Evolutionary conservation across 1,284 basidiomycete genomes (phyloP).

Genomic region (Pholiota adiposa): DNA sequence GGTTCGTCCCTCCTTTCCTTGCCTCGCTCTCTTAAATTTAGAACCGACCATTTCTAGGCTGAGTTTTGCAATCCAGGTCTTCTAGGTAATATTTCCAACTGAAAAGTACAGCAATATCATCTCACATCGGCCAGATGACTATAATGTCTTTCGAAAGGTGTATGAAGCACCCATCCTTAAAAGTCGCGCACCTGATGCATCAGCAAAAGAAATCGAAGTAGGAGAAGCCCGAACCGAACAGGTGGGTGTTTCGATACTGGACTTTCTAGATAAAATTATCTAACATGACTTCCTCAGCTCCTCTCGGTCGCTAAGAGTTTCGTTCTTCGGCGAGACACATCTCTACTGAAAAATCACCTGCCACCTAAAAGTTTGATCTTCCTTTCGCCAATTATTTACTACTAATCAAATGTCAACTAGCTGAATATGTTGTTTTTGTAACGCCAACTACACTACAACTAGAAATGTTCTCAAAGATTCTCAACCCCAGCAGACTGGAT

Average conservation of each 20-base stretch:
- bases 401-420: conserved; percentile 42
- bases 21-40: background rate
- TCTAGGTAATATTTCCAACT: conserved; percentile 54
- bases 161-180: conserved; percentile 92
- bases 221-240: conserved; percentile 78
- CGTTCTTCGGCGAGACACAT: conserved; percentile 87
- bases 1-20: conserved; percentile 54
- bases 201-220: conserved; percentile 70
- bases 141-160: conserved; percentile 74
- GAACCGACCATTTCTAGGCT: conserved; percentile 49
- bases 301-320: conserved; percentile 82
- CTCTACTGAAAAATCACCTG: conserved; percentile 81
- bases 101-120: background rate
- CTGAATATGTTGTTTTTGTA: conserved; percentile 94
- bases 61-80: conserved; percentile 95
- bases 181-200: conserved; percentile 81
- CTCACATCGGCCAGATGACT: conserved; percentile 55
- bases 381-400: conserved; percentile 1
- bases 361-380: conserved; percentile 83
- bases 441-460: conserved; percentile 84
- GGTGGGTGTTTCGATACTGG: too few species aligned
- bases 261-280: conserved; percentile 6
- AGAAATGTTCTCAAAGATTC: conserved; percentile 78
- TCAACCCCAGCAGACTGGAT: conserved; percentile 70
- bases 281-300: conserved; percentile 51